Conservation (phyloP, 805 yeast genomes). For the Spathaspora gorwiae region DNA sequence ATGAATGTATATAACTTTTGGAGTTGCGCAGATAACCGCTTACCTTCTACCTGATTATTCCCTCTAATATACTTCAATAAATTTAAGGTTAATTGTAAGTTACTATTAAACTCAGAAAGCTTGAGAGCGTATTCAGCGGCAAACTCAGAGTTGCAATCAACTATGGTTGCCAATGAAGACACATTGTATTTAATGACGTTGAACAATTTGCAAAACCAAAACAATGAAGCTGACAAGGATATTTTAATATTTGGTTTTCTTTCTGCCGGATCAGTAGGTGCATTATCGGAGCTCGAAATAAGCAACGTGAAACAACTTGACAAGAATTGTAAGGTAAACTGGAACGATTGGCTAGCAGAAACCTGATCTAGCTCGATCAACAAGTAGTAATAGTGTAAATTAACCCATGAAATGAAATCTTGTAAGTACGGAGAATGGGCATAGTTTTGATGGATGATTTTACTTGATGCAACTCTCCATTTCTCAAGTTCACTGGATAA, state of each 20-base stretch:
- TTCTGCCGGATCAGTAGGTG: slow-evolving; percentile 14
- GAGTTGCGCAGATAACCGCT: not conserved
- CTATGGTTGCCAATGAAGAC: slow-evolving; percentile 16
- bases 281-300: slow-evolving; percentile 16
- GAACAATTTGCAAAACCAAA: slow-evolving; percentile 33
- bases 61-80: slow-evolving; percentile 21
- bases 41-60: not conserved
- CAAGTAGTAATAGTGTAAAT: slow-evolving; percentile 36
- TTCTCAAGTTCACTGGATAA: slow-evolving; percentile 31
- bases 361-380: slow-evolving; percentile 39
- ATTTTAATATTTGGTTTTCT: slow-evolving; percentile 7
- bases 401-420: slow-evolving; percentile 29
- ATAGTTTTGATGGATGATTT: slow-evolving; percentile 22
- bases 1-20: not conserved
- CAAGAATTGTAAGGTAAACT: slow-evolving; percentile 38
- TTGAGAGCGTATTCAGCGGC: slow-evolving; percentile 16
- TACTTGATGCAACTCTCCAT: slow-evolving; percentile 32
- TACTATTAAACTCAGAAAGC: slow-evolving; percentile 28
- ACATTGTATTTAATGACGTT: slow-evolving; percentile 31
- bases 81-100: slow-evolving; percentile 29
- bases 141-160: slow-evolving; percentile 6
- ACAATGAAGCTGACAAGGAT: slow-evolving; percentile 11
- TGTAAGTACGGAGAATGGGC: slow-evolving; percentile 24
- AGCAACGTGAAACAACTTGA: slow-evolving; percentile 36
- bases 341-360: slow-evolving; percentile 33